Evolutionary conservation across 495 filamentous ascomycete genomes (phyloP).

Genomic region (Penicillium simplicissimum): DNA sequence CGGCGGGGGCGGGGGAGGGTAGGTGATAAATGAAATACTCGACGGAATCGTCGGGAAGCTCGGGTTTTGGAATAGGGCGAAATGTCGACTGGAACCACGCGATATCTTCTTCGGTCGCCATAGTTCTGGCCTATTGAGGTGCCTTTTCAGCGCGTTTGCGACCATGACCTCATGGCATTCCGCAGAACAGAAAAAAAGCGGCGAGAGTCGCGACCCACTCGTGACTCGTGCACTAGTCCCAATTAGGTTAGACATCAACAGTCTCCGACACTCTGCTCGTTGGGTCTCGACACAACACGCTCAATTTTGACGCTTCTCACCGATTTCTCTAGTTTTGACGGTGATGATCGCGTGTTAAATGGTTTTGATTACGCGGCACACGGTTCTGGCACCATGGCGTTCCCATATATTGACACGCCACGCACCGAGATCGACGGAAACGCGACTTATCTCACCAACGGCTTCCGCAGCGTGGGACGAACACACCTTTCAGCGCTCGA

Average conservation of each 20-base stretch:
- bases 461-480: slow-evolving; percentile 47
- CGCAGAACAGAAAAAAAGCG: slow-evolving; percentile 31
- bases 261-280: slow-evolving; percentile 21
- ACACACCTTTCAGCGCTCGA: slow-evolving; percentile 66
- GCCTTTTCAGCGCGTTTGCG: neutral
- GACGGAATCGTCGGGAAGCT: slow-evolving; percentile 80
- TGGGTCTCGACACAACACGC: slow-evolving; percentile 44
- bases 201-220: slow-evolving; percentile 29
- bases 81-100: slow-evolving; percentile 54
- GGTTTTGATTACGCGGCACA: slow-evolving; percentile 12
- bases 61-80: slow-evolving; percentile 61
- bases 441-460: slow-evolving; percentile 72
- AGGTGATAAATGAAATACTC: slow-evolving; percentile 82
- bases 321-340: slow-evolving; percentile 10
- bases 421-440: slow-evolving; percentile 73
- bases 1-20: slow-evolving; percentile 44
- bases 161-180: slow-evolving; percentile 44
- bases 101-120: slow-evolving; percentile 50
- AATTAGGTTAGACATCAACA: slow-evolving; percentile 49
- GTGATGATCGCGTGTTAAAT: slow-evolving; percentile 39
- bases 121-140: slow-evolving; percentile 17
- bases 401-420: slow-evolving; percentile 72
- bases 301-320: slow-evolving; percentile 19
- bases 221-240: slow-evolving; percentile 33
- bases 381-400: slow-evolving; percentile 39